Evolutionary conservation across 2,329 filamentous ascomycete species (phyloP).

Genomic region (Zelopaecilomyces penicillatus): DNA sequence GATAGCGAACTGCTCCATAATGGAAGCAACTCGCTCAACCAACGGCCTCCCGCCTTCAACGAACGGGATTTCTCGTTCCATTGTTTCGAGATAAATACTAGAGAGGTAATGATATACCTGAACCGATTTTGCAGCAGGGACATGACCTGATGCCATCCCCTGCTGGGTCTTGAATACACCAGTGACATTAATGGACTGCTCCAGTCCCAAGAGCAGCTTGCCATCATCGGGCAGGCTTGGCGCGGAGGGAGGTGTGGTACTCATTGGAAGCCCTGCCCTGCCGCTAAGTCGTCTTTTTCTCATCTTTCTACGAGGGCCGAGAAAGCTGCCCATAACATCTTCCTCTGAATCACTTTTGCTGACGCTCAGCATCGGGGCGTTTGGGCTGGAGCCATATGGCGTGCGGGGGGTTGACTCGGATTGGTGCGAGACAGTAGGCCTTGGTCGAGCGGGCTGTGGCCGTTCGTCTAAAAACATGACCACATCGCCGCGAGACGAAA

Average conservation of each 20-base stretch:
- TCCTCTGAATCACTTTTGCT: slow-evolving; percentile 59
- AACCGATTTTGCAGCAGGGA: slow-evolving; percentile 43
- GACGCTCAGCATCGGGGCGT: slow-evolving; percentile 42
- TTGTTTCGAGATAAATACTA: slow-evolving; percentile 45
- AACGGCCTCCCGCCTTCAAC: slow-evolving; percentile 29
- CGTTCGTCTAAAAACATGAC: slow-evolving; percentile 56
- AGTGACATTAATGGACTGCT: slow-evolving; percentile 50
- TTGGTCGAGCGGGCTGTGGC: slow-evolving; percentile 32
- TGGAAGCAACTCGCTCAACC: slow-evolving; percentile 37
- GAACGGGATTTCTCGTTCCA: slow-evolving; percentile 40
- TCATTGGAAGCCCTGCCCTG: slow-evolving; percentile 36
- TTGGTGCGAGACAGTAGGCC: slow-evolving; percentile 29
- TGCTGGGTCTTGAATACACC: slow-evolving; percentile 52
- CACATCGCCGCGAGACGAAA: slow-evolving; percentile 51
- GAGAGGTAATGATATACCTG: slow-evolving; percentile 49
- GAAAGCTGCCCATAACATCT: slow-evolving; percentile 52
- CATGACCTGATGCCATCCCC: slow-evolving; percentile 52
- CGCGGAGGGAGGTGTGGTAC: slow-evolving; percentile 46
- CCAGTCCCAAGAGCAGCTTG: slow-evolving; percentile 41
- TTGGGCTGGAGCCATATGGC: slow-evolving; percentile 41
- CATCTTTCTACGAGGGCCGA: slow-evolving; percentile 37
- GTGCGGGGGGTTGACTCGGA: slow-evolving; percentile 27
- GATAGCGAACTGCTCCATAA: slow-evolving; percentile 48
- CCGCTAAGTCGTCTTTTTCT: slow-evolving; percentile 36
- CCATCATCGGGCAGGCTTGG: slow-evolving; percentile 21